Conservation (phyloP, 2,329 filamentous ascomycete species). For the Epichloe brachyelytri region DNA sequence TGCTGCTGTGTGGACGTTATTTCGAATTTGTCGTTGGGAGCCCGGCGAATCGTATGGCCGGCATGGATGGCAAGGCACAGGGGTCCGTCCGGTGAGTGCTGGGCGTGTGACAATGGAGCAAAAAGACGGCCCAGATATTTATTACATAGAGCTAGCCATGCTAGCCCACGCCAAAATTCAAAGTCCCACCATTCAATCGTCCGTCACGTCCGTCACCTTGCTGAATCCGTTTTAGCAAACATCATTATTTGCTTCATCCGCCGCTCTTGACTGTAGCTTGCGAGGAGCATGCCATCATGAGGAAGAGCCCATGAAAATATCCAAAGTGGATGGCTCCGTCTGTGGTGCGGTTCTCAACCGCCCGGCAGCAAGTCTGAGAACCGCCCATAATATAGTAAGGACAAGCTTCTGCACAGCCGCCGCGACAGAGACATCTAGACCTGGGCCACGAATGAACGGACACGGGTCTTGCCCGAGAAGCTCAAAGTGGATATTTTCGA, state of each 20-base stretch:
- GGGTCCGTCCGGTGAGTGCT: neutral
- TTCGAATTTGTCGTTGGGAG: neutral
- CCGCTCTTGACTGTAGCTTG: neutral
- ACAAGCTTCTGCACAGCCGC: conserved; percentile 15
- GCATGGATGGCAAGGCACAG: neutral
- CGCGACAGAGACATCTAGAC: conserved; percentile 8
- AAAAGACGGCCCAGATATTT: neutral
- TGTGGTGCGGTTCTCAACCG: conserved; percentile 41
- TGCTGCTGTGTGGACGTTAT: neutral
- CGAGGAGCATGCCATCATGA: conserved; percentile 26
- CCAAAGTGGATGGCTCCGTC: conserved; percentile 47
- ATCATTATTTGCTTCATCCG: neutral
- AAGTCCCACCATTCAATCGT: neutral
- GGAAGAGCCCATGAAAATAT: conserved; percentile 47
- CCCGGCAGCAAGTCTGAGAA: conserved; percentile 20
- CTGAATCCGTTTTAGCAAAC: neutral
- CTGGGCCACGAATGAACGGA: conserved; percentile 4
- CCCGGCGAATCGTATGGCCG: conserved; percentile 14
- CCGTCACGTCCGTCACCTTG: neutral
- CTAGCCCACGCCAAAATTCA: neutral
- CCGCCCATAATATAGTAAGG: conserved; percentile 9
- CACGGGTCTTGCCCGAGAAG: conserved; percentile 20
- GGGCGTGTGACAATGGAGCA: neutral
- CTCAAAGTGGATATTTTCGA: conserved; percentile 28
- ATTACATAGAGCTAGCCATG: neutral